A percentile compares a stretch with the other conserved stretches of the same genome.
phyloP scores from a whole-genome alignment of 2,329 filamentous ascomycete species.

The Aspergillus sojae region DNA sequence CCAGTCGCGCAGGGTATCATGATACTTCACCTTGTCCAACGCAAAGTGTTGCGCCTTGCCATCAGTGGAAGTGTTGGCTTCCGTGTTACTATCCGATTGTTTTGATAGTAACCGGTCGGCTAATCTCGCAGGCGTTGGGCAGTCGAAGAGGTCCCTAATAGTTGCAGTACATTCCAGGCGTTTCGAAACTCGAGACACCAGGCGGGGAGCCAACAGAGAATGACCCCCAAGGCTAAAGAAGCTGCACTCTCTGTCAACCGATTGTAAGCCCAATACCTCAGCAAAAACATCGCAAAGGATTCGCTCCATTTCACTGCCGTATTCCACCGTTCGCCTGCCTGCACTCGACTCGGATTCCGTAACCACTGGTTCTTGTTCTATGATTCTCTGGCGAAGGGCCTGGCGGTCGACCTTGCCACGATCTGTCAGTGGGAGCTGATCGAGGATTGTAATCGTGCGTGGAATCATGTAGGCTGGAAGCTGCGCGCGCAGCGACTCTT shows the following conservation, averaged over 20 bases:
- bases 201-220: background rate
- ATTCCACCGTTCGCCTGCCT: background rate
- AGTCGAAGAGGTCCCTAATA: background rate
- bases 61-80: background rate
- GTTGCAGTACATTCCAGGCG: background rate
- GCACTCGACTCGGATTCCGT: background rate
- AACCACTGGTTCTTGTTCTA: background rate
- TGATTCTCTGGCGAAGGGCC: background rate
- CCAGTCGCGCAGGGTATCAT: background rate
- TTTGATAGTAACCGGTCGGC: background rate
- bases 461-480: background rate
- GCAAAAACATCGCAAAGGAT: background rate
- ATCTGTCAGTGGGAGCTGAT: background rate
- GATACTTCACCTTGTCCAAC: background rate
- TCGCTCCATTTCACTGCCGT: background rate
- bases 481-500: background rate
- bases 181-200: background rate
- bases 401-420: background rate
- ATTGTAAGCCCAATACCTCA: background rate
- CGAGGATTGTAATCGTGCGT: background rate
- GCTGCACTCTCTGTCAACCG: background rate
- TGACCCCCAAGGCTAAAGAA: background rate
- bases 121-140: background rate
- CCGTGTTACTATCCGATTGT: background rate
- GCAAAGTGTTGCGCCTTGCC: rapidly evolving